A percentile compares a stretch with the other conserved stretches of the same genome.
Evolutionary conservation across 805 yeast genomes (phyloP).

Genomic region (Metschnikowia picachoensis): DNA sequence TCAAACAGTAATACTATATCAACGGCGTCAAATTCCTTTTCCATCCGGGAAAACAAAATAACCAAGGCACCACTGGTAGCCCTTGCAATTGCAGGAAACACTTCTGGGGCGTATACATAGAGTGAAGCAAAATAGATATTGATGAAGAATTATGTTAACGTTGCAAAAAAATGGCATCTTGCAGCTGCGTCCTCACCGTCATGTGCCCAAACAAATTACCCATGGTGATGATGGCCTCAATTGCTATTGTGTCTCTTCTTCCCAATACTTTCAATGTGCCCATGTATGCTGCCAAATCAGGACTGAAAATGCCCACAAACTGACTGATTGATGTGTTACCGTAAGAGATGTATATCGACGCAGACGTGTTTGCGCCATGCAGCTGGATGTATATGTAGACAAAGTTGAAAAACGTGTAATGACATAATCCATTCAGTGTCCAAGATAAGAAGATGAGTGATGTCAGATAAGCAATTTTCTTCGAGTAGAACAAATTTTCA

Average conservation of each 20-base stretch:
- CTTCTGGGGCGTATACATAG: conserved; percentile 36
- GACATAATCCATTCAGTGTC: conserved; percentile 6
- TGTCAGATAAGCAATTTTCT: conserved; percentile 6
- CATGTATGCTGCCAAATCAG: conserved; percentile 6
- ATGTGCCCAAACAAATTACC: conserved; percentile 22
- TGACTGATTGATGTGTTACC: conserved; percentile 9
- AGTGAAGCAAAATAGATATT: conserved; percentile 27
- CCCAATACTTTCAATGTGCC: conserved; percentile 35
- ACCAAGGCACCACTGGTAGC: conserved; percentile 36
- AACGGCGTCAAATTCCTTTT: conserved; percentile 31
- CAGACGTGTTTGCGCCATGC: conserved; percentile 9
- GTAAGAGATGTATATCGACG: conserved; percentile 6
- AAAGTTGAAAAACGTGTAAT: conserved; percentile 10
- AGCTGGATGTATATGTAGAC: conserved; percentile 9
- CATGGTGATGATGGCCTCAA: conserved; percentile 21
- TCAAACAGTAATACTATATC: conserved; percentile 28
- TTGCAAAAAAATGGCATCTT: conserved; percentile 19
- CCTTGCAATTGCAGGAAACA: conserved; percentile 33
- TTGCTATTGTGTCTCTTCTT: conserved; percentile 52
- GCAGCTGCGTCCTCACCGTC: conserved; percentile 16
- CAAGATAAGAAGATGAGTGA: conserved; percentile 7
- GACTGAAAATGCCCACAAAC: conserved; percentile 10
- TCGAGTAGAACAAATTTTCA: conserved; percentile 2
- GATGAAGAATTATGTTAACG: conserved; percentile 18
- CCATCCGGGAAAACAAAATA: conserved; percentile 28